Base-by-base conservation (phyloP, 495 filamentous ascomycete species). In the Trichoderma parareesei region DNA sequence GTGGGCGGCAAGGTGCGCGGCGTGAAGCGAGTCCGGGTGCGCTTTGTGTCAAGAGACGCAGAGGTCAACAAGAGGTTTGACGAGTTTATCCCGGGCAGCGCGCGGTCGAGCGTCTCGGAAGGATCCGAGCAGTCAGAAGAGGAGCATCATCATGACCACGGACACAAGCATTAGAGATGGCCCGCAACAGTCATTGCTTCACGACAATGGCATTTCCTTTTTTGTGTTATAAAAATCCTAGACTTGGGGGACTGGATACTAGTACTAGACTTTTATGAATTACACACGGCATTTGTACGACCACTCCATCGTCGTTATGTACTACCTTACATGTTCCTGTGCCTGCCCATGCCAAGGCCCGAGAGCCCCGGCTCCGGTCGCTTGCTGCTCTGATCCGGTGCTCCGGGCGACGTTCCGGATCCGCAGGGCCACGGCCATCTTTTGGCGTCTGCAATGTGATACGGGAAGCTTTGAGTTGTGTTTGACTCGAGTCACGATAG, bases 1-100 rank as follows among this genome's bases (percentile, higher is more conserved):
- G 81, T 97, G 20, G 90, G 90, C 2, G 74, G 78, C 42, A 89
- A 88, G 66, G 89, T 97, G 4, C 81, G 89, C 59, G 95, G 94
- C 0, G 90, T 93, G 49, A 86, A 90, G 71, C 83, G 85, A 61
- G 84, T 98, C 33, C 86, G 87, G 61, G 82, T 98, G 43, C 84
- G 92, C 57, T 96, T 97, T 69, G 84, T 94, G 61, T 84, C 90
- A 4, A 84, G 83, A 65, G 84, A 87, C 42, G 73, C 75, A 37
- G 69, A 75, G 6, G 69, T 75, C 14, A 68, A 77, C 16, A 79
- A 81, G 61, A 86, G 88, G 67, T 81, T 85, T 33, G 88, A 93
- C 70, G 90, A 95, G 72, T 96, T 96, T 69, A 91, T 96, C 63
- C 72, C 81, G 3, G 78, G 82, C 5, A 87, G 83, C 65, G 79